Conservation (phyloP, 1,139 yeast species). For the Saccharomyces hybrid region DNA sequence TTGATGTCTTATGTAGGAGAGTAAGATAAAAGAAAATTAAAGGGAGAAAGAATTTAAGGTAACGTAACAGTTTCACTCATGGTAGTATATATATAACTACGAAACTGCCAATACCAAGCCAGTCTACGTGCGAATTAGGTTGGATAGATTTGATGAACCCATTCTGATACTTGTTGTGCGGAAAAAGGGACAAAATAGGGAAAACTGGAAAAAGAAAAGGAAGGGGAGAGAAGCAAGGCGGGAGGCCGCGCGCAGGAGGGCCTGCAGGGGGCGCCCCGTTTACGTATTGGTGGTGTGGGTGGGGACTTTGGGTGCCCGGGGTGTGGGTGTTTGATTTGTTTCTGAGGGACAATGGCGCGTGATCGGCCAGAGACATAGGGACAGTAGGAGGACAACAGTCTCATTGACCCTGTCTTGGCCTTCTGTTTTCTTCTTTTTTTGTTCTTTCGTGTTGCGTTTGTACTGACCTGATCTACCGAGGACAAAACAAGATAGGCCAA, state of each 20-base stretch:
- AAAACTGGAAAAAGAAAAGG: constrained; percentile 1
- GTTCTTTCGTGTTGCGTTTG: neutral
- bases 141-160: neutral
- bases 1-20: neutral
- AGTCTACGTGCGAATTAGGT: neutral
- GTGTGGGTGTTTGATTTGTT: neutral
- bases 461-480: neutral
- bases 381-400: neutral
- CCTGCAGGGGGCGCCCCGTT: constrained; percentile 1
- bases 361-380: constrained; percentile 3
- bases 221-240: constrained; percentile 1
- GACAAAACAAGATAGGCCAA: neutral
- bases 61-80: neutral
- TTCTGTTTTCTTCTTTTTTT: neutral
- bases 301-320: constrained; percentile 1
- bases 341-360: neutral
- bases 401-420: neutral
- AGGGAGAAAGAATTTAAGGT: neutral
- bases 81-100: neutral
- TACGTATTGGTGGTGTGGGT: neutral
- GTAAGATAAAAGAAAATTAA: neutral
- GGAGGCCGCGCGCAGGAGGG: neutral
- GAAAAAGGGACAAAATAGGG: neutral
- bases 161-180: constrained; percentile 1
- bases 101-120: neutral